Evolutionary conservation across 345 rosid species (phyloP), one percentile per base, ranked within the genome.

Genomic region (Dimocarpus longan): DNA sequence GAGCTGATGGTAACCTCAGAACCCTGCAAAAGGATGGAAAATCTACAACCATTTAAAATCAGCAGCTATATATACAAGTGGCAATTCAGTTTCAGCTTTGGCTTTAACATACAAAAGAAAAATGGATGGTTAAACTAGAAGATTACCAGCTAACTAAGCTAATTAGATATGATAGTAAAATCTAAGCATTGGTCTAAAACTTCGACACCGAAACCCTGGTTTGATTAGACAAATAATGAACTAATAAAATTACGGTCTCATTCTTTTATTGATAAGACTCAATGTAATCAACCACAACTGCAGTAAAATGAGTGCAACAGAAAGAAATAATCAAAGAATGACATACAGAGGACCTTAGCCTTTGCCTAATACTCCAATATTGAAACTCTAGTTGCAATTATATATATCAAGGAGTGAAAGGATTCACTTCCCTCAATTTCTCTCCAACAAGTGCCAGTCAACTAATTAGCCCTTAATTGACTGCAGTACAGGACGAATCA

Each of bases 1-100:
- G 89, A 62, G 19, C 72, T 68, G 82, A 85, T 68, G 19, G 68
- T 86, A 80, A 94, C 91, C 66, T 96, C 84, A 13, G 90, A 88
- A 80, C 84, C 95, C 99, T 96, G 84, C 59, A 70, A 78, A 76
- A 68, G 18, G n/a, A 7, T 46, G 40, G 24, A 12, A 77, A 40
- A 74, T 16, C 21, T 18, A 42, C 46, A 76, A 56, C 11, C 26
- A 26, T 21, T n/a, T 60, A 60, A 22, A 2, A 60, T 60, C 13
- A n/a, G 26, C 65, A 21, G 65, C 24, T 50, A 50, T 16, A 16
- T 16, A 54, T 1, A 54, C 3, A 75, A 66, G 37, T 5, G 26
- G 40, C 63, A n/a, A 65, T 18, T 4, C 21, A 76, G 67, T 13
- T 64, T 44, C 28, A 40, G 66, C 13, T 8, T 37, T 71, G 50